Base-by-base conservation (phyloP, 2,329 filamentous ascomycete species). In the Zasmidium angulare region DNA sequence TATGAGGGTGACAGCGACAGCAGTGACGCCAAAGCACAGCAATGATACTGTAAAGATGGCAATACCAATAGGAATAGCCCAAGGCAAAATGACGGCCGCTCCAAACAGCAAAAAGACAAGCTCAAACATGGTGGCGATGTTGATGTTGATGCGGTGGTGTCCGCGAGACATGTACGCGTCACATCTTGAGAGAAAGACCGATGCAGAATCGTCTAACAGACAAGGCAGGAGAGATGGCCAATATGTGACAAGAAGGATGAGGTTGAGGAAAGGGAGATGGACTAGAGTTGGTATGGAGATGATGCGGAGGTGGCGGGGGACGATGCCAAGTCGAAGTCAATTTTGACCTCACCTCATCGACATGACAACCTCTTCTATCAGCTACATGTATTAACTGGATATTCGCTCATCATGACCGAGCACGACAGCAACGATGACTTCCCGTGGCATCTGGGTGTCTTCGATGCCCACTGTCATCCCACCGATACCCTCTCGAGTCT, bases 381-480 rank as follows among this genome's bases (percentile, higher is more conserved):
- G 3, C 14, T 3, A 10, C 20, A 26, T 6, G 17, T 24, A 56
- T 54, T 53, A n/a, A n/a, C n/a, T n/a, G 31, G 22, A 10, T 26
- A 21, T 20, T 31, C 3, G n/a, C 19, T 48, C 36, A 61, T 20
- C 3, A 69, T 71, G 68, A 49, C 56, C 21, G 56, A 46, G 2
- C 12, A 54, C 14, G 51, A 29, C 50, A 14, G 68, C 22, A 56
- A 68, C 21, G 57, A 64, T 10, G 55, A 60, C 1, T 85, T 87
- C 21, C 89, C 89, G 12, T 92, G 89, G 89, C 81, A 88, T 57
- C 74, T 87, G 29, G 87, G 87, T 51, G 79, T 91, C 60, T 90
- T 82, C 71, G 90, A 95, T 71, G 89, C 90, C 21, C 90, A 95
- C 77, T 93, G 90, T 74, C 90, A 95, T 72, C 90, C 90, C 2